phyloP scores from a whole-genome alignment of 805 yeast species.

The Hanseniaspora mollemarum region DNA sequence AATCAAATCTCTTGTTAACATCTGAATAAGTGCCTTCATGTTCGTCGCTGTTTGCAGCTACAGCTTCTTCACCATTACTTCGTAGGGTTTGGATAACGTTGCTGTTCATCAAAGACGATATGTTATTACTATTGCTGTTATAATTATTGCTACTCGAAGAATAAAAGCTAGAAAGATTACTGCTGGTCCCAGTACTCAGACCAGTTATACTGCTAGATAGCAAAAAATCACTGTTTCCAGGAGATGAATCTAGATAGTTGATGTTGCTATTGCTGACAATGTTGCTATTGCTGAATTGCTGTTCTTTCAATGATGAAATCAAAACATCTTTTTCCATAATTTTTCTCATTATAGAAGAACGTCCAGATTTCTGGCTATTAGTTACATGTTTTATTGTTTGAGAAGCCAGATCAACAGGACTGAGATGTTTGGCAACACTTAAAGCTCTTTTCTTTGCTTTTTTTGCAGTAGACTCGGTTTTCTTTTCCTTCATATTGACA shows the following conservation, averaged over 20 bases:
- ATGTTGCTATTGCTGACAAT: background rate
- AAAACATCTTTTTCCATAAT: conserved; percentile 14
- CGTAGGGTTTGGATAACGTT: background rate
- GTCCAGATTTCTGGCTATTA: background rate
- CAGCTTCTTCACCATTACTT: background rate
- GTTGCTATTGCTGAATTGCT: background rate
- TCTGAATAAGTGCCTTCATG: conserved; percentile 9
- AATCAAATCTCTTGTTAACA: conserved; percentile 11
- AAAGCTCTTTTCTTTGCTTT: background rate
- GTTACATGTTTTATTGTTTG: background rate
- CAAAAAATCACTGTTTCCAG: background rate
- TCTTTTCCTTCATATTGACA: background rate
- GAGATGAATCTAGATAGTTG: background rate
- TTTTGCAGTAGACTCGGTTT: background rate
- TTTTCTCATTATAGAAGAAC: conserved; percentile 14
- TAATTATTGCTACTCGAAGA: conserved; percentile 6
- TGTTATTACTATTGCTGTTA: background rate
- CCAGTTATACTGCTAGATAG: conserved; percentile 3
- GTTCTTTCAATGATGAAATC: background rate
- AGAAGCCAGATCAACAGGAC: background rate
- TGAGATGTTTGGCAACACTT: background rate
- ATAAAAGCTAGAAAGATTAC: background rate
- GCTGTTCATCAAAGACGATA: background rate
- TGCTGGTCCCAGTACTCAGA: background rate
- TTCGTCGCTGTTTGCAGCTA: background rate